phyloP scores from a whole-genome alignment of 2,329 filamentous ascomycete genomes.

The Fusarium marasasianum region DNA sequence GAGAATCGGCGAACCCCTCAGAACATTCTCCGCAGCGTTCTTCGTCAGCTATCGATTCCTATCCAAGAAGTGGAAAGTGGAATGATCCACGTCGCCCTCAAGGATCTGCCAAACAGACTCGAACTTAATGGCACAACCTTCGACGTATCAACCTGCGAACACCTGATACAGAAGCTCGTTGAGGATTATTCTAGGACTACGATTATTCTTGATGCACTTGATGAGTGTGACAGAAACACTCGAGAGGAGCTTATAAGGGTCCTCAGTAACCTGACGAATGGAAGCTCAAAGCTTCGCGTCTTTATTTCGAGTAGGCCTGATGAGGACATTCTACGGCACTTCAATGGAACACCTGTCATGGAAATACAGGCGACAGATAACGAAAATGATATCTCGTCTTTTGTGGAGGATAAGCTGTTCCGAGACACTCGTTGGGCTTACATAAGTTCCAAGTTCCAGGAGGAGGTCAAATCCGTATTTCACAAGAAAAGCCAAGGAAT shows the following conservation, averaged over 20 bases:
- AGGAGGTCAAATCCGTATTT: rapidly evolving
- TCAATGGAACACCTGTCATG: rapidly evolving
- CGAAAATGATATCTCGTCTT: rapidly evolving
- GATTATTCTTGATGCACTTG: rapidly evolving
- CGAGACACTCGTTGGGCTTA: rapidly evolving
- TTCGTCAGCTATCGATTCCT: rapidly evolving
- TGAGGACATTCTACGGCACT: background rate
- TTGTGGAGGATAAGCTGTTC: rapidly evolving
- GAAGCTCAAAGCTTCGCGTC: rapidly evolving
- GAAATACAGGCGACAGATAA: rapidly evolving
- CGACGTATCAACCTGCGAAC: rapidly evolving
- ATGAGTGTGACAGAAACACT: background rate
- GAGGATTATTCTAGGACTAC: rapidly evolving
- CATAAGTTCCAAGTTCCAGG: rapidly evolving
- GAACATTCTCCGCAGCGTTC: background rate
- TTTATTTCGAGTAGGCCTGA: rapidly evolving
- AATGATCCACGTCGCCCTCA: rapidly evolving
- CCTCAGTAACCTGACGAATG: rapidly evolving
- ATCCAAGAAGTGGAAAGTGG: rapidly evolving
- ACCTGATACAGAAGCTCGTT: rapidly evolving
- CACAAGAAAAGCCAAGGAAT: background rate
- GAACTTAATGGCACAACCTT: rapidly evolving
- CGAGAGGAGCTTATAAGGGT: background rate
- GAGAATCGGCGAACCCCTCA: rapidly evolving
- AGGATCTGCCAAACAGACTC: rapidly evolving